Base-by-base conservation (phyloP, 345 rosid genomes). In the Salix exigua region DNA sequence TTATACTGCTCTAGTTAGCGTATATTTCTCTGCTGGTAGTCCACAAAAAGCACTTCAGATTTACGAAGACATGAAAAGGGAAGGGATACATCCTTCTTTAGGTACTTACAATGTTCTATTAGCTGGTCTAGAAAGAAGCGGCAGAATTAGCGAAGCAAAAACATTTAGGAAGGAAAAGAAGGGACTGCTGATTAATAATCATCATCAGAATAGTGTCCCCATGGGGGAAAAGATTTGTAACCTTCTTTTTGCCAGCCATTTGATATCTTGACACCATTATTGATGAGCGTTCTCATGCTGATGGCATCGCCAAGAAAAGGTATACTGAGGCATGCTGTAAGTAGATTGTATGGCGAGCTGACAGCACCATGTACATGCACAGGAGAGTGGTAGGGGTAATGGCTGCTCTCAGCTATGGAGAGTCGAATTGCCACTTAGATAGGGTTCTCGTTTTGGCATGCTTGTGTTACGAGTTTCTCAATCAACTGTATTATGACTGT, bases 11-110 rank as follows among this genome's bases (percentile, higher is more conserved):
- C 72, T 92, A 78, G 73, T 94, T 75, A 78, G 87, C 70, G 94
- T 85, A 40, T 88, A 91, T 78, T 85, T 92, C 80, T 73, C 91
- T 76, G 94, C 91, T 75, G 97, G 97, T 66, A 88, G 88, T 83
- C 84, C 88, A 40, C 90, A 89, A 75, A 91, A 90, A 79, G 97
- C 88, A 69, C 84, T 92, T 76, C 83, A 87, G 84, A 85, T 89
- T 72, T 82, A 82, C 75, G 82, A 79, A 79, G 80, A 85, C 68
- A 91, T 94, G 97, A 83, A 77, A 75, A 81, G 63, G 74, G 81
- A 84, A 78, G 88, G 85, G 77, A 82, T 87, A 50, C 55, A 44
- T 72, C 96, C 96, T 73, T 85, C 91, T 16, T 64, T 86, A 51
- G 97, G 97, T 66, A 91, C 97, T 60, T 92, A 83, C 74, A 78